A percentile compares a stretch with the other conserved stretches of the same genome.
Evolutionary conservation across 2,329 filamentous ascomycete species (phyloP).

Genomic region (Teratosphaeria nubilosa): DNA sequence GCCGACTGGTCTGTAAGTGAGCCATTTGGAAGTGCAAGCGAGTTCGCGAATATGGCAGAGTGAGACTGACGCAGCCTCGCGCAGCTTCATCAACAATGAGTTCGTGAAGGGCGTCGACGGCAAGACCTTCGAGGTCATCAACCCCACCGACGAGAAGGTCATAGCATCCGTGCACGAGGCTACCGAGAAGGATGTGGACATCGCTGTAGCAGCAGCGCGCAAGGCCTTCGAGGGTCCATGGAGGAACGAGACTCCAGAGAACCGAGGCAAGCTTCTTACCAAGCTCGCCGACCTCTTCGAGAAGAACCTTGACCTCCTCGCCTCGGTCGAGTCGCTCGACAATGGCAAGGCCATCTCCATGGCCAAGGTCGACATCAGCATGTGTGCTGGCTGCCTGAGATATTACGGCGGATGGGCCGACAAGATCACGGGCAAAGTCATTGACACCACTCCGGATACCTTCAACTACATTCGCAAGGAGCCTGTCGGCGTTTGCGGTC

Average conservation of each 20-base stretch:
- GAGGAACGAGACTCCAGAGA: conserved; percentile 61
- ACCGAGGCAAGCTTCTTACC: conserved; percentile 58
- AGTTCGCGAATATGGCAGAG: background rate
- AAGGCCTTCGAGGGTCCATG: conserved; percentile 65
- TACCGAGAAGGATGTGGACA: conserved; percentile 72
- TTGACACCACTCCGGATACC: conserved; percentile 66
- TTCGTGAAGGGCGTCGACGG: conserved; percentile 75
- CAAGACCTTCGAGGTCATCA: conserved; percentile 86
- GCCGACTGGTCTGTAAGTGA: conserved; percentile 44
- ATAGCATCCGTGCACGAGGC: conserved; percentile 77
- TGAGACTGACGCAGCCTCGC: background rate
- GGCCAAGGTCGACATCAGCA: conserved; percentile 64
- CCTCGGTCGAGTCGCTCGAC: conserved; percentile 76
- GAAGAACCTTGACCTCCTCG: conserved; percentile 65
- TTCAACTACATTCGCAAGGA: conserved; percentile 78
- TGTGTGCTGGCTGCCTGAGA: conserved; percentile 60
- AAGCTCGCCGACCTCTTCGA: conserved; percentile 75
- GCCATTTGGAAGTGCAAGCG: background rate
- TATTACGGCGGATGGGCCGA: conserved; percentile 89
- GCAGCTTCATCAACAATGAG: conserved; percentile 85
- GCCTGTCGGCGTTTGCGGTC: conserved; percentile 59
- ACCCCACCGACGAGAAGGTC: conserved; percentile 74
- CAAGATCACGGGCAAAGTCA: conserved; percentile 81
- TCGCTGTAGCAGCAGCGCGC: conserved; percentile 76
- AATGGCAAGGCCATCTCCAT: conserved; percentile 73